These are phyloP conservation scores for Ceriops decandra DNA, from an alignment of 345 rosid genomes.

Conservation along the genomic window DNA sequence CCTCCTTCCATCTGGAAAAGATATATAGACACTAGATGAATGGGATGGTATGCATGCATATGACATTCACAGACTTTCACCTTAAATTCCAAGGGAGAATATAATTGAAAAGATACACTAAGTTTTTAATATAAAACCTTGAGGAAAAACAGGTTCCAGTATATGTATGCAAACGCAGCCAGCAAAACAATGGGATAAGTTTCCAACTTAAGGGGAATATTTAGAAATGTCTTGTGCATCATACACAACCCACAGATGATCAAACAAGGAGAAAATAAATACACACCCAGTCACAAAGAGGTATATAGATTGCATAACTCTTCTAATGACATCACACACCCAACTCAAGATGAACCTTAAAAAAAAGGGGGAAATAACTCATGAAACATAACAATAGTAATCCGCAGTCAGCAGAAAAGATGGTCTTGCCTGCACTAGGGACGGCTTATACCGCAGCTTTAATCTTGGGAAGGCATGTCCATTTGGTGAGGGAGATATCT, in stretches of 20 bases:
- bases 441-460: constrained; percentile 81
- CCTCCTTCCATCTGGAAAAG: constrained; percentile 72
- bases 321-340: background rate
- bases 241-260: no score
- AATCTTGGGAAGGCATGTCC: constrained; percentile 88
- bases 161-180: background rate
- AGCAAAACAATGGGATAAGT: background rate
- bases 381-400: background rate
- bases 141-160: background rate
- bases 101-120: background rate
- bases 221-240: no score
- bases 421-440: constrained; percentile 73
- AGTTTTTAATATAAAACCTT: background rate
- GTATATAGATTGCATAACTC: background rate
- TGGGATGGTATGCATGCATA: background rate
- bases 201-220: background rate
- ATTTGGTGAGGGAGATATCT: constrained; percentile 68
- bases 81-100: background rate
- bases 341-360: background rate
- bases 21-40: constrained; percentile 2
- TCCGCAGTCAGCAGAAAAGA: background rate
- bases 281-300: no score
- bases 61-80: background rate
- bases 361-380: background rate
- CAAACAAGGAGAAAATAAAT: background rate